phyloP scores from a whole-genome alignment of 176 grass and related monocot genomes.

The Juncus effusus region DNA sequence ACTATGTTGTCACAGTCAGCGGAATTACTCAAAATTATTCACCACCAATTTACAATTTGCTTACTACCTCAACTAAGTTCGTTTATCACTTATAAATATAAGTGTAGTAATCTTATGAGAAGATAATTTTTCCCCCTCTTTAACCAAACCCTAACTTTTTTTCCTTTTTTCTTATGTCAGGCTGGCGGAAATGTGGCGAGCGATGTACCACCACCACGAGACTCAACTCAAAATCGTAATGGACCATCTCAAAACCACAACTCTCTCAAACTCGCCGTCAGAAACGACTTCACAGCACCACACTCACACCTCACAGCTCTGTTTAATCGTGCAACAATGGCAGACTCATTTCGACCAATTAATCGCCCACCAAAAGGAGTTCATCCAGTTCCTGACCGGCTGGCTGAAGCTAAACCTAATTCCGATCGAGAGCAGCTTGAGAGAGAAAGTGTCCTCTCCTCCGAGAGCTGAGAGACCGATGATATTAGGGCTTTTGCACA shows the following conservation, averaged over 20 bases:
- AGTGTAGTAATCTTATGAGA: no score
- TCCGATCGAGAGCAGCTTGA: slow-evolving; percentile 93
- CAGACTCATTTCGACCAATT: slow-evolving; percentile 59
- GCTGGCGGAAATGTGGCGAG: slow-evolving; percentile 95
- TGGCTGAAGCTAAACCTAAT: slow-evolving; percentile 89
- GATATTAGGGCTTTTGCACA: slow-evolving; percentile 67
- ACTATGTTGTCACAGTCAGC: no score
- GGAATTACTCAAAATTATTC: no score
- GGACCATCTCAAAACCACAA: slow-evolving; percentile 51
- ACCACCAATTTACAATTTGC: no score
- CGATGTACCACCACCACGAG: slow-evolving; percentile 62
- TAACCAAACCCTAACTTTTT: slow-evolving; percentile 2
- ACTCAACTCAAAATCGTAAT: slow-evolving; percentile 57
- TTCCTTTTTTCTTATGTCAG: slow-evolving; percentile 46
- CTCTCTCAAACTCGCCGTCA: slow-evolving; percentile 61
- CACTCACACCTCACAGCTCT: slow-evolving; percentile 68
- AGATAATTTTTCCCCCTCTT: not conserved
- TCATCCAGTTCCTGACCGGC: slow-evolving; percentile 59
- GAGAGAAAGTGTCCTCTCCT: slow-evolving; percentile 86
- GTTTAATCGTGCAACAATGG: slow-evolving; percentile 70
- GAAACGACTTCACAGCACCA: slow-evolving; percentile 77
- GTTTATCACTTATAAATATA: no score
- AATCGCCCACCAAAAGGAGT: slow-evolving; percentile 70
- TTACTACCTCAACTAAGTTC: no score
- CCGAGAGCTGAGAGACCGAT: slow-evolving; percentile 60